Conservation (phyloP, 192 early-diverging fungal genomes). For the Linnemannia hyalina region DNA sequence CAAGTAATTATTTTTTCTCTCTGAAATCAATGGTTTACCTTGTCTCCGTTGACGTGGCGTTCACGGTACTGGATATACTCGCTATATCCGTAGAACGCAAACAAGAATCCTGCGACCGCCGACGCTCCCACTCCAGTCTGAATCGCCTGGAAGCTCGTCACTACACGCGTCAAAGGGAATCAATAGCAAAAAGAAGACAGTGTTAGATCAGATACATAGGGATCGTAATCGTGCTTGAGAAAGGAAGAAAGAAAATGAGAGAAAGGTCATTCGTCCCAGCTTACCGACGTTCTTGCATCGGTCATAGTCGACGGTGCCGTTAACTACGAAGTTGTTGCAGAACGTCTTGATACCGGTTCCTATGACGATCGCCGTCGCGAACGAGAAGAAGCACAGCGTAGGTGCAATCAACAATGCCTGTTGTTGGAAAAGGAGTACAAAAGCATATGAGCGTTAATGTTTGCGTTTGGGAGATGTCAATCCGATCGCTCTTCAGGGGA, state of each 20-base stretch:
- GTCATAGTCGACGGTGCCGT: neutral
- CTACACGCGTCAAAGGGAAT: neutral
- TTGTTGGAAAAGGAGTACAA: no score
- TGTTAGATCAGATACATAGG: no score
- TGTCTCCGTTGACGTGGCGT: slow-evolving; percentile 39
- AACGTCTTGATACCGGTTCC: slow-evolving; percentile 23
- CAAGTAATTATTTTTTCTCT: neutral
- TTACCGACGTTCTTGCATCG: slow-evolving; percentile 10
- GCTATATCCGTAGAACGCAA: slow-evolving; percentile 38
- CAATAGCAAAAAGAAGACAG: neutral
- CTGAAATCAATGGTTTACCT: slow-evolving; percentile 13
- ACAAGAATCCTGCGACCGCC: slow-evolving; percentile 23
- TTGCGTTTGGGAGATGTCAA: neutral
- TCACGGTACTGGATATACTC: slow-evolving; percentile 40
- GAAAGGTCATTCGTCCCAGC: neutral
- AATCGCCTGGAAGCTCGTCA: neutral
- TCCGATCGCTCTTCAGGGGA: neutral
- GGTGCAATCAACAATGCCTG: slow-evolving; percentile 37
- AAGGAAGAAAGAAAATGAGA: neutral
- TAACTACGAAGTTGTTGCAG: slow-evolving; percentile 10
- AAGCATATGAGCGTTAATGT: no score
- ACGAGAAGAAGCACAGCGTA: slow-evolving; percentile 23
- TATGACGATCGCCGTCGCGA: slow-evolving; percentile 34
- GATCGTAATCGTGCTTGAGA: neutral
- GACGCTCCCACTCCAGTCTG: slow-evolving; percentile 25